These are phyloP conservation scores for Camellia granthamiana DNA, from an alignment of 148 eudicot genomes.

Conservation along the genomic window DNA sequence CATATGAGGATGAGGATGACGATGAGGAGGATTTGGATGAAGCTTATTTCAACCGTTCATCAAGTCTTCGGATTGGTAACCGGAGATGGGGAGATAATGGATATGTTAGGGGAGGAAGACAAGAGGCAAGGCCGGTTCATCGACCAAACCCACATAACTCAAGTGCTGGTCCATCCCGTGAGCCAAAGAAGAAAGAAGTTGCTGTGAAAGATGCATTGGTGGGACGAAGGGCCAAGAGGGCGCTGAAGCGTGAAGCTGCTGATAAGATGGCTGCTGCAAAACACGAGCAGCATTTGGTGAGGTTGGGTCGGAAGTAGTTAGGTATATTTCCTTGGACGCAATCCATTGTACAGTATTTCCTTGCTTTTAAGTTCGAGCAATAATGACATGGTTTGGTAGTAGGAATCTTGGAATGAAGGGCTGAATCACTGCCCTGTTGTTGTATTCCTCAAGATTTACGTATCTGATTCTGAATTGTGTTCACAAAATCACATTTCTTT, in stretches of 20 bases:
- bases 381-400: constrained; percentile 4
- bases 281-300: constrained; percentile 70
- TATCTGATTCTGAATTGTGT: not conserved
- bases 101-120: constrained; percentile 66
- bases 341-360: constrained; percentile 9
- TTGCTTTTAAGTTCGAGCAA: constrained; percentile 1
- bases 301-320: constrained; percentile 54
- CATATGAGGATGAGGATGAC: constrained; percentile 32
- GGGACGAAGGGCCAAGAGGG: constrained; percentile 87
- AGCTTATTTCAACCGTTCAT: constrained; percentile 44
- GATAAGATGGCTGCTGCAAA: constrained; percentile 81
- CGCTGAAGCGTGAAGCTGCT: constrained; percentile 89
- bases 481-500: not conserved
- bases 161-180: constrained; percentile 59
- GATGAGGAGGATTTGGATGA: constrained; percentile 53
- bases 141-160: constrained; percentile 36
- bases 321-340: not conserved
- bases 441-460: not conserved
- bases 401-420: not conserved
- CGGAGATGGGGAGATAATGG: constrained; percentile 92
- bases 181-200: constrained; percentile 60
- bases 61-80: constrained; percentile 64
- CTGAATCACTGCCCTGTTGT: not conserved
- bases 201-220: constrained; percentile 35
- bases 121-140: constrained; percentile 70